These are phyloP conservation scores for Neurospora sp. DNA, from an alignment of 495 filamentous ascomycete species.

Conservation along the genomic window DNA sequence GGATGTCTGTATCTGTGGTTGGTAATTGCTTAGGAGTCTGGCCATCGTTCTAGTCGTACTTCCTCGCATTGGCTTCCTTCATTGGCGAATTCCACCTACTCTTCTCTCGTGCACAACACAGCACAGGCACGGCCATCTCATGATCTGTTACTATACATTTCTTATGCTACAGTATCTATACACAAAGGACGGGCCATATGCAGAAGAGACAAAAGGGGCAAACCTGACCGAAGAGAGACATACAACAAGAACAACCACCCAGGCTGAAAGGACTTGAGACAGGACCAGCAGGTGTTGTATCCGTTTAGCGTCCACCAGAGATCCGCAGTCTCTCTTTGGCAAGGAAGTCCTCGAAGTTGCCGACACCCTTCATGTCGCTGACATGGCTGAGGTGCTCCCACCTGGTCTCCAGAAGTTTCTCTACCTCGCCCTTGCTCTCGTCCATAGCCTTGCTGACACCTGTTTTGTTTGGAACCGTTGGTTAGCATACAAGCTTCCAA, in stretches of 20 bases:
- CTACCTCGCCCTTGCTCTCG: conserved; percentile 43
- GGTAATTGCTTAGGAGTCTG: not conserved
- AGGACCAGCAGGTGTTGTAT: not conserved
- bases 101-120: not conserved
- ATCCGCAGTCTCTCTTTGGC: conserved; percentile 37
- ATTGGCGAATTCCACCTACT: not conserved
- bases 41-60: not conserved
- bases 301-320: conserved; percentile 16
- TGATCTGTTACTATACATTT: not conserved
- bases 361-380: conserved; percentile 38
- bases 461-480: conserved; percentile 17
- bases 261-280: not conserved
- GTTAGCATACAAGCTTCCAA: not conserved
- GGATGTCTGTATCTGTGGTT: not conserved
- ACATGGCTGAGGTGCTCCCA: conserved; percentile 54
- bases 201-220: not conserved
- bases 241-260: not conserved
- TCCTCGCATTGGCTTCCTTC: not conserved
- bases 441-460: conserved; percentile 61
- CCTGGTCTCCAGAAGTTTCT: conserved; percentile 49
- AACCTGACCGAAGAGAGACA: not conserved
- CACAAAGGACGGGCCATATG: conserved; percentile 4
- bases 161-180: conserved; percentile 6
- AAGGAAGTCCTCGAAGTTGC: conserved; percentile 47
- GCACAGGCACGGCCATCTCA: conserved; percentile 1